Evolutionary conservation across 2,329 filamentous ascomycete genomes (phyloP), one percentile per base, ranked within the genome.

Genomic region (Nemania serpens): DNA sequence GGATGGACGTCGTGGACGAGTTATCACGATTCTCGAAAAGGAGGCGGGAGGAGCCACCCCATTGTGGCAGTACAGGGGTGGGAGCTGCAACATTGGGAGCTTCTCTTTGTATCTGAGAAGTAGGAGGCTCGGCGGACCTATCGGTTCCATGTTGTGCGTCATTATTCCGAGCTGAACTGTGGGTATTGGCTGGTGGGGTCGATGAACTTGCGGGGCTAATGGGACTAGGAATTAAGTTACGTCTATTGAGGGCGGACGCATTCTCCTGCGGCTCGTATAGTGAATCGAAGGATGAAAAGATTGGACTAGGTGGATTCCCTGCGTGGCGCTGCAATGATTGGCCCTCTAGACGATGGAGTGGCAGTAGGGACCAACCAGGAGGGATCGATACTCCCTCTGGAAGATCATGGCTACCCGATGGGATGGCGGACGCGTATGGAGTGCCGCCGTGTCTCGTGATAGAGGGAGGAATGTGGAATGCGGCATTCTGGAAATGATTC

Each of bases 371-470:
- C 87, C 87, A 90, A 5, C 87, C 87, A 29, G 82, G 79, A 2
- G 87, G 87, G 18, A 90, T 81, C 5, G 82, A 79, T n/a, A 90
- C 79, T 5, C 87, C 87, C 55, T 86, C 82, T 0, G 87, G 87
- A 9, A 89, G 77, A 7, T 88, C 85, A 18, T 83, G 73, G 66
- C 84, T 87, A 17, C 85, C 86, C 3, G 86, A 77, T 4, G 84
- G 84, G 53, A 88, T 87, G 1, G 82, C 76, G 13, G 79, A 73
- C 10, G 81, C 74, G 43, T 80, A 79, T 1, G 77, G 71, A 13
- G 79, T 68, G 11, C 76, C 76, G 22, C 78, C 78, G 64, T 87
- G 82, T 55, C 83, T 77, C 45, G 78, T 77, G 63, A 84, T 69
- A 3, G 79, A 67, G 13, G 76, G 76, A 36, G 72, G 74, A 25